Base-by-base conservation (phyloP, 495 filamentous ascomycete genomes). In the Hypoxylon fragiforme region DNA sequence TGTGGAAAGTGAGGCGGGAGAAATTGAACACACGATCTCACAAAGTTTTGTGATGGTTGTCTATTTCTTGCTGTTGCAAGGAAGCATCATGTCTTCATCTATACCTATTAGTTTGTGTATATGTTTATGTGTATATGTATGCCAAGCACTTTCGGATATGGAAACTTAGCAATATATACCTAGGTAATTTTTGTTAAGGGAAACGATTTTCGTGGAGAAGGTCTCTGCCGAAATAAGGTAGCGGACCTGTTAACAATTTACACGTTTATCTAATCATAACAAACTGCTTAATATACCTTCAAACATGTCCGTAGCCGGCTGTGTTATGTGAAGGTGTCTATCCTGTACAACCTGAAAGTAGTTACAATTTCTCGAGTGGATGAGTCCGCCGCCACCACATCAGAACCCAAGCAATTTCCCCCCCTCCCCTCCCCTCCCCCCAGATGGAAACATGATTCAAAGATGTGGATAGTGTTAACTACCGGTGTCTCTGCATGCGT, bases 1-100 rank as follows among this genome's bases (percentile, higher is more conserved):
- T 18, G 15, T 16, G 24, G 44, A 56, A 56, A 62, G 48, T 56
- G 52, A 62, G 58, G 58, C 58, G 52, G n/a, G 24, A 56, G 51
- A 62, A 55, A 56, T n/a, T 55, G 52, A 56, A 43, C 3, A 20
- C 11, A 18, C 18, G 37, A 42, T 54, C 1, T 30, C 36, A 24
- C 40, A 13, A 46, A 38, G 41, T 41, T n/a, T n/a, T 28, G 16
- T 18, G 19, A 38, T 30, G 21, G 21, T 31, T 13, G 35, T 14
- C 21, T 31, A 13, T n/a, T n/a, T n/a, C n/a, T n/a, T n/a, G n/a
- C n/a, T n/a, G n/a, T n/a, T n/a, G n/a, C n/a, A n/a, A n/a, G n/a
- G n/a, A n/a, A n/a, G n/a, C n/a, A n/a, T n/a, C n/a, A n/a, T n/a
- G n/a, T n/a, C n/a, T n/a, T n/a, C n/a, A n/a, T n/a, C n/a, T n/a